Percentiles rank a stretch among this genome's conserved stretches.
Evolutionary conservation across 1,284 basidiomycete species (phyloP).

Genomic region (Singerocomus inundabilis): DNA sequence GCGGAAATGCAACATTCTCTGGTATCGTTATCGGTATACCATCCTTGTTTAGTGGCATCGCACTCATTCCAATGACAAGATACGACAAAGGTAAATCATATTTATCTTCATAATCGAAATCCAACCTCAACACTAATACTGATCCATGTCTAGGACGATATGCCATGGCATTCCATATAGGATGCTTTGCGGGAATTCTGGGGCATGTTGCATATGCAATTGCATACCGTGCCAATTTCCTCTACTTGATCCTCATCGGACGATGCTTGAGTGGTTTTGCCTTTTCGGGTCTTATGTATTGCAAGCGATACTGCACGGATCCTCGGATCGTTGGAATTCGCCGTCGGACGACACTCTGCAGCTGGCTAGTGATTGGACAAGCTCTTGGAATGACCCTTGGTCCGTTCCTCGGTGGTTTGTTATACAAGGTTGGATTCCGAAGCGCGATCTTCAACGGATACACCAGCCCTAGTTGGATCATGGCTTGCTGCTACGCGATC

Average conservation of each 20-base stretch:
- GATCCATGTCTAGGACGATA: constrained; percentile 46
- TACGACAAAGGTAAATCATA: constrained; percentile 50
- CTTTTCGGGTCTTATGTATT: constrained; percentile 49
- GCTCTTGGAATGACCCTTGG: constrained; percentile 63
- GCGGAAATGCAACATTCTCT: constrained; percentile 64
- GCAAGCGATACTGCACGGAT: constrained; percentile 65
- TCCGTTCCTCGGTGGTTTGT: constrained; percentile 63
- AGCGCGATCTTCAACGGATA: constrained; percentile 58
- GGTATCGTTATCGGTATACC: constrained; percentile 69
- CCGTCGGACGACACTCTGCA: constrained; percentile 59
- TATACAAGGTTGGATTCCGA: constrained; percentile 56
- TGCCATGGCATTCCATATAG: constrained; percentile 42
- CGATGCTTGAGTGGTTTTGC: constrained; percentile 47
- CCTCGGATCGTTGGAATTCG: constrained; percentile 64
- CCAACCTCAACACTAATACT: not conserved
- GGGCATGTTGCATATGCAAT: constrained; percentile 46
- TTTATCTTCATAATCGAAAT: not conserved
- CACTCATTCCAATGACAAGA: constrained; percentile 55
- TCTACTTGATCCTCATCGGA: constrained; percentile 50
- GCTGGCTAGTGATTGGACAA: constrained; percentile 64
- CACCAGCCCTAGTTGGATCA: constrained; percentile 67
- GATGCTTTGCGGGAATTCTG: constrained; percentile 41
- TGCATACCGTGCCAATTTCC: constrained; percentile 44
- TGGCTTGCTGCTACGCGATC: constrained; percentile 51
- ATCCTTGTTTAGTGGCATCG: constrained; percentile 38